phyloP scores from a whole-genome alignment of 441 rosid genomes.

The Populus tomentosa region DNA sequence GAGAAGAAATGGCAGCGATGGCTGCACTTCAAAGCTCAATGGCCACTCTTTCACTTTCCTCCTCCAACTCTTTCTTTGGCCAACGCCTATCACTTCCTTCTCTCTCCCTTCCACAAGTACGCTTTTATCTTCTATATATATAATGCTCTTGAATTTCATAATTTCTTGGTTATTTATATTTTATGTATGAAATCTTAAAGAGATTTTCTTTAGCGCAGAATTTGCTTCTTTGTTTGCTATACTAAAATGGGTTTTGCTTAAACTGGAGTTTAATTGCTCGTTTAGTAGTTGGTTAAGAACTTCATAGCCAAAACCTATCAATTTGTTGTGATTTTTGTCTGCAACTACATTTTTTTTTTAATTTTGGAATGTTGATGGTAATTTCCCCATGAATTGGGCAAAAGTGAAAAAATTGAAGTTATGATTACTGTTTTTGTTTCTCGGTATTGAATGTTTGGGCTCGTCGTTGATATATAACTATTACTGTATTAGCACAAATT shows the following conservation, averaged over 20 bases:
- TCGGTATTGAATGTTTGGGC: neutral
- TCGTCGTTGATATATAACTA: neutral
- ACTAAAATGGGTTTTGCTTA: conserved; percentile 15
- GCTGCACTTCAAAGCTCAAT: conserved; percentile 76
- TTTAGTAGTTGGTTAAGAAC: neutral
- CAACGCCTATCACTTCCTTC: conserved; percentile 54
- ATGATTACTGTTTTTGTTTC: neutral
- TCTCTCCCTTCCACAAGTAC: conserved; percentile 39
- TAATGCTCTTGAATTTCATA: neutral
- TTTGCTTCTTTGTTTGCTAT: conserved; percentile 2
- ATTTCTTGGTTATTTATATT: neutral
- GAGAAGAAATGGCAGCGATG: conserved; percentile 54
- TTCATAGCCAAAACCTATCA: no score
- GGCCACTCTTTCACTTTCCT: conserved; percentile 56
- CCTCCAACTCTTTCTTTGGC: conserved; percentile 68
- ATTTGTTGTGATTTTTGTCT: neutral
- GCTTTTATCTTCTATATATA: conserved; percentile 5
- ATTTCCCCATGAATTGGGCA: neutral
- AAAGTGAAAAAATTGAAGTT: neutral
- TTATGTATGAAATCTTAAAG: neutral
- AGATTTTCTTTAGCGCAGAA: neutral
- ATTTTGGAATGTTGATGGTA: neutral
- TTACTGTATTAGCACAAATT: neutral
- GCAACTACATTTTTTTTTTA: neutral
- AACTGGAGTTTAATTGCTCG: neutral